Evolutionary conservation across 768 basidiomycete species (phyloP).

Genomic region (Lactarius akahatsu): DNA sequence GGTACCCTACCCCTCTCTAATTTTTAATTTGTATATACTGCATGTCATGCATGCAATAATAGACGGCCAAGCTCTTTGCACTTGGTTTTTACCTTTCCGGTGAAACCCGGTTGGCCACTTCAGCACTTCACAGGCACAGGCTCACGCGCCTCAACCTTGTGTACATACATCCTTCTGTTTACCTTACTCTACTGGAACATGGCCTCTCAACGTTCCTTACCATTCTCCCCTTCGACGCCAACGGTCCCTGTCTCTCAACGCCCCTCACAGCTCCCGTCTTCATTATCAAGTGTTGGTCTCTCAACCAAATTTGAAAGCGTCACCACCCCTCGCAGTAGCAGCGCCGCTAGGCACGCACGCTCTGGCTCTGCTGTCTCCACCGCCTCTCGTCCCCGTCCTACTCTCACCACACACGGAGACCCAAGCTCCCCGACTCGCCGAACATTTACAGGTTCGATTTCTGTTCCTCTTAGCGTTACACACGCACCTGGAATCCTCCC

Average conservation of each 20-base stretch:
- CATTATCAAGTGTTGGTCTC: slow-evolving; percentile 28
- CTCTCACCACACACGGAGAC: slow-evolving; percentile 14
- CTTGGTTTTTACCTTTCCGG: background rate
- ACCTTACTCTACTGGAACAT: slow-evolving; percentile 17
- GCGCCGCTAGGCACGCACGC: slow-evolving; percentile 18
- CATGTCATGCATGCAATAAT: background rate
- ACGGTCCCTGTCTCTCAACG: slow-evolving; percentile 24
- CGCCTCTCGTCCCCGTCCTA: slow-evolving; percentile 22
- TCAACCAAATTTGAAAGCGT: slow-evolving; percentile 26
- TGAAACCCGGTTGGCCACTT: slow-evolving; percentile 6
- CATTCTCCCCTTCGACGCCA: slow-evolving; percentile 28
- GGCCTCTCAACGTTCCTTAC: slow-evolving; percentile 31
- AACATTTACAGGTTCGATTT: slow-evolving; percentile 11
- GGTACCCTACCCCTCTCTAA: too few species aligned
- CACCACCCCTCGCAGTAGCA: slow-evolving; percentile 15
- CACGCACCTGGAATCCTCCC: slow-evolving; percentile 77
- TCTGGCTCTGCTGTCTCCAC: slow-evolving; percentile 23
- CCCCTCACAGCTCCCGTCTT: slow-evolving; percentile 29
- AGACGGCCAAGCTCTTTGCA: too few species aligned
- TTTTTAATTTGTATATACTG: too few species aligned
- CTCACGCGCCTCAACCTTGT: background rate
- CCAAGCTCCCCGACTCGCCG: slow-evolving; percentile 24
- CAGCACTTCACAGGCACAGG: background rate
- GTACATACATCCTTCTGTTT: background rate
- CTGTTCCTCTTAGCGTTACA: slow-evolving; percentile 37